Evolutionary conservation across 2,329 filamentous ascomycete genomes (phyloP).

Genomic region (Xylariaceae sp.): DNA sequence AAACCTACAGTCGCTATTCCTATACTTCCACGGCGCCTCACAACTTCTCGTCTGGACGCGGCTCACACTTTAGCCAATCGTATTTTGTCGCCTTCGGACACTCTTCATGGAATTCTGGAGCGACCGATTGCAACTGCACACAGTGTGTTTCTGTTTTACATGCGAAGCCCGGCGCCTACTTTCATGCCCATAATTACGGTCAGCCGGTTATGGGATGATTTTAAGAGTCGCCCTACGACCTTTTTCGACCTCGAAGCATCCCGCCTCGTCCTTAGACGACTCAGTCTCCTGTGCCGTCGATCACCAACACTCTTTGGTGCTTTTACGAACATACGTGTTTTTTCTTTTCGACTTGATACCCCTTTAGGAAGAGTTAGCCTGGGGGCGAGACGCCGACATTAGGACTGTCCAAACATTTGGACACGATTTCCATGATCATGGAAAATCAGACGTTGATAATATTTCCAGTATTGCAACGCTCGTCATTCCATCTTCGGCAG

Average conservation of each 20-base stretch:
- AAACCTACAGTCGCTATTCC: conserved; percentile 36
- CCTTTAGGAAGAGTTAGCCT: conserved; percentile 22
- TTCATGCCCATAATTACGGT: conserved; percentile 44
- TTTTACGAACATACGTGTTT: conserved; percentile 28
- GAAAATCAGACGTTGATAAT: neutral
- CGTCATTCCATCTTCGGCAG: neutral
- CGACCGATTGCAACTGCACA: conserved; percentile 46
- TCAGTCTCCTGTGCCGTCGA: conserved; percentile 18
- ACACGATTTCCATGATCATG: neutral
- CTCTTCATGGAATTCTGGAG: conserved; percentile 45
- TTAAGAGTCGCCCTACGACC: conserved; percentile 13
- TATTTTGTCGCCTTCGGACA: conserved; percentile 48
- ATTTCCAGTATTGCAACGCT: neutral
- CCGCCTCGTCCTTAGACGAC: neutral
- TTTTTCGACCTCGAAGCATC: neutral
- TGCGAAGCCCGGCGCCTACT: conserved; percentile 43
- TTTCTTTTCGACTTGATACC: conserved; percentile 30
- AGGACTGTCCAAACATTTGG: neutral
- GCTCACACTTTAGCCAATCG: conserved; percentile 37
- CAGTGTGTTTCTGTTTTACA: conserved; percentile 40
- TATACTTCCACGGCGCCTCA: conserved; percentile 38
- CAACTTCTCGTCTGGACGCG: conserved; percentile 33
- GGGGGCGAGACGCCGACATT: conserved; percentile 10
- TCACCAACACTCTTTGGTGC: conserved; percentile 23
- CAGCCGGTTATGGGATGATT: conserved; percentile 50